Base-by-base conservation (phyloP, 495 filamentous ascomycete species). In the Cenococcum geophilum region DNA sequence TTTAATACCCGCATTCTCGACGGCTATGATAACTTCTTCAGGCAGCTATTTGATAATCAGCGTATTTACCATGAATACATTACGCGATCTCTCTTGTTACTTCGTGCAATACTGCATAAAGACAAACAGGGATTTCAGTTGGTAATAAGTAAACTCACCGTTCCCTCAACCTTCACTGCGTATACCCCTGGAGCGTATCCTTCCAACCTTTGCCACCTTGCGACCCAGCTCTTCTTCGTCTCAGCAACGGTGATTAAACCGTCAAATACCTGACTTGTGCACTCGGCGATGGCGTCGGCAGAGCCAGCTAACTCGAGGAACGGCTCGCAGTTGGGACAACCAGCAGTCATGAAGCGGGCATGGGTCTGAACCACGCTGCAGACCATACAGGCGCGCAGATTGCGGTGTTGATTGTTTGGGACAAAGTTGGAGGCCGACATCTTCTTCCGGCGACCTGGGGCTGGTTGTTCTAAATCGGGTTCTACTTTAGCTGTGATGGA, bases 371-470 rank as follows among this genome's bases (percentile, higher is more conserved):
- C 88, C 68, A 96, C 86, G 6, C 89, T 89, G 82, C 93, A 98
- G 61, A 97, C 89, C 93, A 98, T 97, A 79, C 93, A 98, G 60
- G 93, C 93, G 68, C 93, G 91, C 48, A 96, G 82, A 66, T 88
- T 84, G 74, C 91, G 89, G 52, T 68, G 58, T 34, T 65, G 60
- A 25, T 42, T 56, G 37, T 59, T 53, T 4, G 60, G 49, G 50
- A 71, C 64, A 60, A 57, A 68, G 48, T 55, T 56, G 56, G 21
- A 56, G 36, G 55, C 55, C 6, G 43, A 20, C 61, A 55, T 55
- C 55, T 37, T 58, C 23, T 59, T 32, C 23, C 40, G 12, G 40
- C 3, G 40, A 45, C 11, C 2, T 45, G 40, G 18, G 12, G 40
- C 40, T 45, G 40, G 40, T 45, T 14, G 40, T 14, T 45, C 18